Evolutionary conservation across 805 yeast species (phyloP), one percentile per base, ranked within the genome.

Genomic region (Zygosaccharomyces lentus): DNA sequence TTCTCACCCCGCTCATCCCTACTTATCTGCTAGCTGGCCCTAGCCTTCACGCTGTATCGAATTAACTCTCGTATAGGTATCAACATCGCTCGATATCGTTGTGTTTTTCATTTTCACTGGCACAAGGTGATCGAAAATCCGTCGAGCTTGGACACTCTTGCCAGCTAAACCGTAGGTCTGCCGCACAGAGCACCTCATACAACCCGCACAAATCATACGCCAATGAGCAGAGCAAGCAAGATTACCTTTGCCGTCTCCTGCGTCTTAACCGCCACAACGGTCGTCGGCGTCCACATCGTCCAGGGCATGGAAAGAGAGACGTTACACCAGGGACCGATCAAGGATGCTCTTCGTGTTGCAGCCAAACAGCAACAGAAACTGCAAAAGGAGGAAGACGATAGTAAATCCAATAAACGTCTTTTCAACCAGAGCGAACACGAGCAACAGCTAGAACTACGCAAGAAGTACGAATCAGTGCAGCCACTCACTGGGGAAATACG

Each of bases 201-300:
- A 15, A 4, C 3, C 21, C 21, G 21, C 5, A 19, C 3, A 19
- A 19, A 19, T 3, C 21, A 5, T 5, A 19, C 3, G 21, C 21
- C 21, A 19, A 87, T 87, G 96, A 86, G 95, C 25, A 76, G 84
- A 41, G 87, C 90, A 1, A 80, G 95, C 29, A 87, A 84, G 62
- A 66, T 82, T 25, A 87, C 96, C 2, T 73, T 87, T 34, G 89
- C 77, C 0, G 53, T 75, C 9, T 73, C 87, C 12, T 70, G 80
- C 21, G 55, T 73, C 1, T 68, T 78, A 41, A 80, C 87, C 2
- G 78, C 71, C 0, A 76, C 74, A 2, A 75, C 93, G 0, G 80
- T 83, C 16, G 65, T 76, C 4, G 85, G 82, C 59, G 91, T 87
- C 36, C 86, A 83, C 65, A 74, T 73, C 47, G 74, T 83, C 36